A percentile compares a stretch with the other conserved stretches of the same genome.
These are phyloP conservation scores for Trametes punicea DNA, from an alignment of 768 basidiomycete genomes.

Conservation along the genomic window DNA sequence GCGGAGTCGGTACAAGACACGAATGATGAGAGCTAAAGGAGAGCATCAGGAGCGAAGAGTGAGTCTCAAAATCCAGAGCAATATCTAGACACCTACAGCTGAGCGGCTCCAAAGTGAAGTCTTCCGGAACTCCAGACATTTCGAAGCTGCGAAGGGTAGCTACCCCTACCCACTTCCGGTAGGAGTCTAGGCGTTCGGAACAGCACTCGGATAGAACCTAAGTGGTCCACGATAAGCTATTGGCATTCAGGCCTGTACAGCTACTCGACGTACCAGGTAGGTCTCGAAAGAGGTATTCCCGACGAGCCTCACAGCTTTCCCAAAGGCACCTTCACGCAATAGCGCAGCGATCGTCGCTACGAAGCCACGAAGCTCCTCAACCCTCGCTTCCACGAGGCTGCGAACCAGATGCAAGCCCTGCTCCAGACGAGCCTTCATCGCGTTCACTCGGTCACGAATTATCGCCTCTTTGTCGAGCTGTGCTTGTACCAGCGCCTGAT, in stretches of 20 bases:
- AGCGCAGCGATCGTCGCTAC: slow-evolving; percentile 57
- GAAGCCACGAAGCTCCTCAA: slow-evolving; percentile 52
- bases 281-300: slow-evolving; percentile 64
- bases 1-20: slow-evolving; percentile 82
- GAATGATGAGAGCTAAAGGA: slow-evolving; percentile 66
- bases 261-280: slow-evolving; percentile 57
- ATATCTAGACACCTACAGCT: slow-evolving; percentile 57
- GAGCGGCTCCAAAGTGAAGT: slow-evolving; percentile 68
- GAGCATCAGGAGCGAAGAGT: background rate
- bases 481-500: slow-evolving; percentile 76
- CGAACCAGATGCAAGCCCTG: slow-evolving; percentile 70
- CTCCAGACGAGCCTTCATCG: slow-evolving; percentile 50
- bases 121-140: slow-evolving; percentile 64
- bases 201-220: slow-evolving; percentile 69
- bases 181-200: slow-evolving; percentile 68
- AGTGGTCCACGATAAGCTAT: background rate
- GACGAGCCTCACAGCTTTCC: slow-evolving; percentile 58
- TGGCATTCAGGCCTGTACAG: background rate
- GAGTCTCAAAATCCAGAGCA: background rate
- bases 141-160: slow-evolving; percentile 77
- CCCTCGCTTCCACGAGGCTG: slow-evolving; percentile 51
- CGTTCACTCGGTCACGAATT: slow-evolving; percentile 57
- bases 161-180: slow-evolving; percentile 73
- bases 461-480: slow-evolving; percentile 80
- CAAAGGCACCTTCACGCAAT: slow-evolving; percentile 64